Conservation (phyloP, 2,329 filamentous ascomycete species). For the Monilinia fructicola region DNA sequence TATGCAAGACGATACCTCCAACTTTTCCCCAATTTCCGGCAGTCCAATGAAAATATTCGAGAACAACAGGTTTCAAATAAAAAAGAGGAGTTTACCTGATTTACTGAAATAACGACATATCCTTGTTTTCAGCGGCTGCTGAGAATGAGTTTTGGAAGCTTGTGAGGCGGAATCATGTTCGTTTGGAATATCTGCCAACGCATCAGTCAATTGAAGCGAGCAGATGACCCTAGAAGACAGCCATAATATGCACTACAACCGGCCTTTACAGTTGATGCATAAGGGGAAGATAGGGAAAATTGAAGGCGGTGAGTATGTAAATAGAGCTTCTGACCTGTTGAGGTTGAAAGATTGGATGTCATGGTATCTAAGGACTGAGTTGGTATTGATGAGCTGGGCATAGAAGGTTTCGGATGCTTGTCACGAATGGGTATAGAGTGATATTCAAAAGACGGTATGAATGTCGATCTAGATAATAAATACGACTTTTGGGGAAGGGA, state of each 20-base stretch:
- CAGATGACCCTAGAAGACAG: constrained; percentile 31
- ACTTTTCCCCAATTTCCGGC: constrained; percentile 19
- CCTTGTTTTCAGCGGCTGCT: constrained; percentile 32
- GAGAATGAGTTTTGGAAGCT: constrained; percentile 21
- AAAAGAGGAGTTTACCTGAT: constrained; percentile 33
- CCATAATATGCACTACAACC: constrained; percentile 33
- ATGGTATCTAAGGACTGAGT: constrained; percentile 19
- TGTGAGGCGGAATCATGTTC: constrained; percentile 34
- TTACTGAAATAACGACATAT: constrained; percentile 39
- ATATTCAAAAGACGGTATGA: constrained; percentile 15
- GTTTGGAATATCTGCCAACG: constrained; percentile 37
- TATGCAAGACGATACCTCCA: constrained; percentile 29
- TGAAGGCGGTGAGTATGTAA: constrained; percentile 26
- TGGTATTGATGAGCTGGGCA: constrained; percentile 19
- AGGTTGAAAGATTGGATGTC: constrained; percentile 20
- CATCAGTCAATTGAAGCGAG: constrained; percentile 33
- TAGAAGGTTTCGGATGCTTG: constrained; percentile 18
- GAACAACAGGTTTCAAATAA: constrained; percentile 16
- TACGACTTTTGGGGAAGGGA: neutral
- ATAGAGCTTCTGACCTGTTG: constrained; percentile 29
- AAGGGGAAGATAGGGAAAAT: constrained; percentile 18
- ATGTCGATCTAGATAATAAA: constrained; percentile 18
- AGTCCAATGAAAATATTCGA: constrained; percentile 39
- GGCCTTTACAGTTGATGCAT: constrained; percentile 27
- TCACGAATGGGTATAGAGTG: constrained; percentile 23